Conservation (phyloP, 176 grass and related monocot species). For the Avena sativa region DNA sequence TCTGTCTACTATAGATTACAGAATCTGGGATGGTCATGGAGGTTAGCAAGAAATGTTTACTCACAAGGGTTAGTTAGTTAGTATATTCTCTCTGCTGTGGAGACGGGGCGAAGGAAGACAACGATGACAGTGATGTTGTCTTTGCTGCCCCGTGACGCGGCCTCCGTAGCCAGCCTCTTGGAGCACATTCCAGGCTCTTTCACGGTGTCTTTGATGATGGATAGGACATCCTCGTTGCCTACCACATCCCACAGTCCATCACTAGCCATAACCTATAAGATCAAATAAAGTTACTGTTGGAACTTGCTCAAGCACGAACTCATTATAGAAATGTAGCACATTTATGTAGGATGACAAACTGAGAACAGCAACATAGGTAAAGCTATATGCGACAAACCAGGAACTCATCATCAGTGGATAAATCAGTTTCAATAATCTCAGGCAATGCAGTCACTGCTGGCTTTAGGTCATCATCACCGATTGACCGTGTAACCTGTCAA, state of each 20-base stretch:
- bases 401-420: conserved; percentile 78
- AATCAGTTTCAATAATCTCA: conserved; percentile 77
- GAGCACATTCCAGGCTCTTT: conserved; percentile 95
- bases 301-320: conserved; percentile 13
- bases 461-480: conserved; percentile 95
- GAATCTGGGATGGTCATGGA: not conserved
- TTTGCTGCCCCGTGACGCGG: conserved; percentile 76
- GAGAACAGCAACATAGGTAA: not conserved
- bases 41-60: not conserved
- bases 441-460: conserved; percentile 90
- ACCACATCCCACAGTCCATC: conserved; percentile 88
- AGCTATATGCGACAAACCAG: conserved; percentile 59
- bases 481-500: conserved; percentile 91
- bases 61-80: conserved; percentile 41
- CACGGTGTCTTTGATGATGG: conserved; percentile 92
- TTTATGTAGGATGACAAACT: conserved; percentile 32
- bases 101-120: conserved; percentile 85
- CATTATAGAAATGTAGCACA: not conserved
- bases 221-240: conserved; percentile 88
- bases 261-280: conserved; percentile 85
- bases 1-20: not conserved
- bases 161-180: conserved; percentile 85
- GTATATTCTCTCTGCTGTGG: conserved; percentile 85
- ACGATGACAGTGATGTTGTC: conserved; percentile 96
- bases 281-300: conserved; percentile 8